Percentiles rank a stretch among this genome's conserved stretches.
Conservation (phyloP, 129 eudicot species). For the Heracleum sosnowskyi region DNA sequence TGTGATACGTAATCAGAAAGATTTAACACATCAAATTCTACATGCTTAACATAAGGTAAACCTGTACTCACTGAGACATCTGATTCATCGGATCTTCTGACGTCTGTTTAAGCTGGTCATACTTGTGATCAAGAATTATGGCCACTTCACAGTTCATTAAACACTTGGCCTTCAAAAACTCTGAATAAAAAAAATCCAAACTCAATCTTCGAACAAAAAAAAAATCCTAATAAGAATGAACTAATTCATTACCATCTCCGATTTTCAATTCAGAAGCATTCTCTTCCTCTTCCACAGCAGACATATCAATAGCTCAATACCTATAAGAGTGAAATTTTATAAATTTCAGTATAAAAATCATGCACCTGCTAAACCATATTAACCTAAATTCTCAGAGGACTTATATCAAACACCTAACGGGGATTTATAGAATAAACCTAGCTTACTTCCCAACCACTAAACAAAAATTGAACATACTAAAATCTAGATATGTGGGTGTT, state of each 20-base stretch:
- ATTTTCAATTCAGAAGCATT: slow-evolving; percentile 91
- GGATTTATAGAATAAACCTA: neutral
- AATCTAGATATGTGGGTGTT: neutral
- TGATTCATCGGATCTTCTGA: slow-evolving; percentile 84
- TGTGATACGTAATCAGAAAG: neutral
- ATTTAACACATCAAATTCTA: neutral
- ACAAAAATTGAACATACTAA: too few relatives aligned
- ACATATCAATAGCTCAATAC: slow-evolving; percentile 28
- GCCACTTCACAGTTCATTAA: slow-evolving; percentile 95
- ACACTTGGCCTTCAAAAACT: slow-evolving; percentile 93
- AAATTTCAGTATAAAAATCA: too few relatives aligned
- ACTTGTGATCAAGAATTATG: slow-evolving; percentile 77
- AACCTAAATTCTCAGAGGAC: neutral
- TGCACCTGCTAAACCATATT: neutral
- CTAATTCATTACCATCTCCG: slow-evolving; percentile 27
- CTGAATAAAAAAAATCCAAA: slow-evolving; percentile 23
- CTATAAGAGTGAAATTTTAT: neutral
- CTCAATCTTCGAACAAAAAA: neutral
- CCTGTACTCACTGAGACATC: slow-evolving; percentile 66
- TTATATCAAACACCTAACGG: neutral
- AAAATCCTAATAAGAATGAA: neutral
- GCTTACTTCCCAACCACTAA: neutral
- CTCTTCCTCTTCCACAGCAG: slow-evolving; percentile 91
- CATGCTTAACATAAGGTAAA: neutral
- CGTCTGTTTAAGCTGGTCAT: slow-evolving; percentile 90